These are phyloP conservation scores for Ceratobasidium sp. DNA, from an alignment of 1,284 basidiomycete genomes.

Conservation along the genomic window DNA sequence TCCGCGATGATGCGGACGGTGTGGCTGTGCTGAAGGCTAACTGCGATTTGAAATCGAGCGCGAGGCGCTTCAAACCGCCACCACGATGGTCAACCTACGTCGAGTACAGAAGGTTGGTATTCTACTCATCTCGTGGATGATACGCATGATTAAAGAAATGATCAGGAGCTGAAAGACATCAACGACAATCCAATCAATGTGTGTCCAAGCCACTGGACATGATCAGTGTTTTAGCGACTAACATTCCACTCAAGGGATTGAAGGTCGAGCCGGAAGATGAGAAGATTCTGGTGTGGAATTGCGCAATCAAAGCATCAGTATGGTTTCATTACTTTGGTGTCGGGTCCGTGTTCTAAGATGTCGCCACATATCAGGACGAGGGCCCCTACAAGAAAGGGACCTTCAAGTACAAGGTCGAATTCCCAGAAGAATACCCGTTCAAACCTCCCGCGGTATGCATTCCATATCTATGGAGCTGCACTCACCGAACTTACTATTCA, in stretches of 20 bases:
- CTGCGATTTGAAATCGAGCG: conserved; percentile 3
- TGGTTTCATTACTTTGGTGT: conserved; percentile 44
- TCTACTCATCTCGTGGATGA: not conserved
- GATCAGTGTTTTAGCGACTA: not conserved
- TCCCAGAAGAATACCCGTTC: conserved; percentile 87
- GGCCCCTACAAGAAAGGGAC: conserved; percentile 88
- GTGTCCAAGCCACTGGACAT: conserved; percentile 47
- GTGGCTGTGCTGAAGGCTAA: conserved; percentile 22
- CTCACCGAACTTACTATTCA: conserved; percentile 6
- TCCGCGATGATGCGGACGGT: not conserved
- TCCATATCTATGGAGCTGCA: not conserved
- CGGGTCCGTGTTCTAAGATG: not conserved
- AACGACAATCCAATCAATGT: conserved; percentile 70
- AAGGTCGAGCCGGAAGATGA: conserved; percentile 72
- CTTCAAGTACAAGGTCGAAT: conserved; percentile 76
- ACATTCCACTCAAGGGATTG: conserved; percentile 61
- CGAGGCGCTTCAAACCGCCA: not conserved
- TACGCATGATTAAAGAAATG: not conserved
- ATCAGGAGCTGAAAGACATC: conserved; percentile 58
- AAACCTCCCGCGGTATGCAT: conserved; percentile 80
- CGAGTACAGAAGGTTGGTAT: conserved; percentile 28
- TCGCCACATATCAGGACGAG: conserved; percentile 62
- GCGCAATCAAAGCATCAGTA: conserved; percentile 79
- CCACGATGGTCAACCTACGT: conserved; percentile 38
- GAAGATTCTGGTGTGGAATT: conserved; percentile 83